phyloP scores from a whole-genome alignment of 192 early-diverging fungal species.

The Rhizoclosmatium sp. region DNA sequence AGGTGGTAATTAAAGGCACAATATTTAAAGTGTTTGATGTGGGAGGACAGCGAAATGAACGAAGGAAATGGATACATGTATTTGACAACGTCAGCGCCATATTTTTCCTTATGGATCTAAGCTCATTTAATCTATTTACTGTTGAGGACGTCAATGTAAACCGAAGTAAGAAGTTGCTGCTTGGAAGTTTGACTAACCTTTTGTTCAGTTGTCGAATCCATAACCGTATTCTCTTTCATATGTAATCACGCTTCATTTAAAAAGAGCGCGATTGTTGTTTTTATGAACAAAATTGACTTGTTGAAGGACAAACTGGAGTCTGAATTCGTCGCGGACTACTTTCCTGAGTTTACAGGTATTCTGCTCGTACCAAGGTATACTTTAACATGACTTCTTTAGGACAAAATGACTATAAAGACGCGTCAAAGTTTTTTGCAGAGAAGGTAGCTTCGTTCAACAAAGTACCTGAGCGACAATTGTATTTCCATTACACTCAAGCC shows the following conservation, averaged over 20 bases:
- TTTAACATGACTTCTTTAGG: slow-evolving; percentile 25
- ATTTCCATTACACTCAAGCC: slow-evolving; percentile 67
- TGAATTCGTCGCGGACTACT: slow-evolving; percentile 82
- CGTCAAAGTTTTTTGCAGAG: slow-evolving; percentile 52
- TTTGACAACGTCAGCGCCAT: slow-evolving; percentile 90
- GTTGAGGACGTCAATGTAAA: slow-evolving; percentile 71
- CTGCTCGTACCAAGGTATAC: background rate
- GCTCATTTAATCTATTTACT: slow-evolving; percentile 92
- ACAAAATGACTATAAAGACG: slow-evolving; percentile 52
- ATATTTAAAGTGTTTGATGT: slow-evolving; percentile 81
- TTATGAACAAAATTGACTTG: slow-evolving; percentile 94
- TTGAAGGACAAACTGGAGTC: slow-evolving; percentile 81
- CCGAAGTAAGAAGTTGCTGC: slow-evolving; percentile 11
- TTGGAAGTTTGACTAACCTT: slow-evolving; percentile 1
- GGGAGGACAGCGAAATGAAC: slow-evolving; percentile 84
- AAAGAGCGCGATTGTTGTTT: slow-evolving; percentile 89
- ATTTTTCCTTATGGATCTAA: slow-evolving; percentile 92
- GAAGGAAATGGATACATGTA: slow-evolving; percentile 90
- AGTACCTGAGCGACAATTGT: slow-evolving; percentile 55
- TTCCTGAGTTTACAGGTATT: slow-evolving; percentile 78
- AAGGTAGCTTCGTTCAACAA: slow-evolving; percentile 57
- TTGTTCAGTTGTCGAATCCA: slow-evolving; percentile 80
- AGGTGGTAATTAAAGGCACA: slow-evolving; percentile 19
- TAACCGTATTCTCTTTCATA: slow-evolving; percentile 89
- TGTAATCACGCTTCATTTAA: slow-evolving; percentile 94